Conservation (phyloP, 148 eudicot species). For the Chenopodium suecicum region DNA sequence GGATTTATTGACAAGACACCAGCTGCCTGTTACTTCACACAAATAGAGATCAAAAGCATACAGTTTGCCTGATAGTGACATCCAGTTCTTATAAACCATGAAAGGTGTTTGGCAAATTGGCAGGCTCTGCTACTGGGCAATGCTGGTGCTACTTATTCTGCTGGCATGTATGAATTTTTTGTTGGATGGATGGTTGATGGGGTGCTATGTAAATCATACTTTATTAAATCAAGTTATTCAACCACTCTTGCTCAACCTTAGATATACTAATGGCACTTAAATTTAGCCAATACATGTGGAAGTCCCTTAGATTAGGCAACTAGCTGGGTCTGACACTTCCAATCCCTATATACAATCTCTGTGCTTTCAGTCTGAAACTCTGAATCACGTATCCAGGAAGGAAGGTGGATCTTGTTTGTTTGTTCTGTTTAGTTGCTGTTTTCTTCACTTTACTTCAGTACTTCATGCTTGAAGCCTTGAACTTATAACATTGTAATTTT, state of each 20-base stretch:
- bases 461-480: background rate
- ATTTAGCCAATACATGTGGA: background rate
- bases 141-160: background rate
- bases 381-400: background rate
- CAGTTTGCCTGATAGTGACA: background rate
- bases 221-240: background rate
- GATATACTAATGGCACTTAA: background rate
- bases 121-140: background rate
- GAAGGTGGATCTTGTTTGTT: background rate
- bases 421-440: background rate
- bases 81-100: background rate
- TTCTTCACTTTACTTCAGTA: background rate
- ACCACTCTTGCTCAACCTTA: background rate
- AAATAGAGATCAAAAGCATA: background rate
- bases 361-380: background rate
- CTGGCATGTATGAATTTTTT: background rate
- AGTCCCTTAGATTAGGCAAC: background rate
- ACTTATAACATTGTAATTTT: background rate
- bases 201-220: background rate
- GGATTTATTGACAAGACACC: background rate
- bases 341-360: background rate
- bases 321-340: background rate
- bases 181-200: background rate
- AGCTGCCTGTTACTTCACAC: background rate
- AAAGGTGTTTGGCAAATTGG: background rate